These are phyloP conservation scores for Stephania japonica DNA, from an alignment of 164 flowering plant species.

Conservation along the genomic window DNA sequence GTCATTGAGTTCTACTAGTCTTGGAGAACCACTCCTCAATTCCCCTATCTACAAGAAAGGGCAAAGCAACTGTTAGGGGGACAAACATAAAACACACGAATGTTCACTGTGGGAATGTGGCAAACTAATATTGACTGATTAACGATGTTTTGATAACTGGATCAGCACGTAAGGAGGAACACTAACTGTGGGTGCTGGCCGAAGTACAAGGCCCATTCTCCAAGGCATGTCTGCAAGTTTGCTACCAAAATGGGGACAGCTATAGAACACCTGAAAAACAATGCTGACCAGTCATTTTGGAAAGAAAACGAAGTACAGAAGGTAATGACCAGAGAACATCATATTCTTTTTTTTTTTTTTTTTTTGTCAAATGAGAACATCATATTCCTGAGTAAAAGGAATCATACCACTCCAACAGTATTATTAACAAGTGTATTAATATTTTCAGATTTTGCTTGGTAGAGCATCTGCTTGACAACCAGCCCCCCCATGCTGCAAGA, in stretches of 20 bases:
- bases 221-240: slow-evolving; percentile 98
- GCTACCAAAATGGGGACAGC: slow-evolving; percentile 99
- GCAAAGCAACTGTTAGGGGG: slow-evolving; percentile 1
- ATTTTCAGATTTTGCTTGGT: slow-evolving; percentile 68
- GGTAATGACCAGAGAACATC: not conserved
- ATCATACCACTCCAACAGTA: slow-evolving; percentile 82
- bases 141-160: not conserved
- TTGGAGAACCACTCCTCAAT: slow-evolving; percentile 89
- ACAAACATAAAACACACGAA: not conserved
- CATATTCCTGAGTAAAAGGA: slow-evolving; percentile 4
- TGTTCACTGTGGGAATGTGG: not conserved
- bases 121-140: not conserved
- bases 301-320: not conserved
- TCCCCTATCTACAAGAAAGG: slow-evolving; percentile 66
- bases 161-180: slow-evolving; percentile 9
- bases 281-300: not conserved
- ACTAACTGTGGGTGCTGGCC: slow-evolving; percentile 94
- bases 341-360: too few species aligned
- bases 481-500: slow-evolving; percentile 94
- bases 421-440: slow-evolving; percentile 59
- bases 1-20: slow-evolving; percentile 79
- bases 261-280: slow-evolving; percentile 79
- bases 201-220: slow-evolving; percentile 94
- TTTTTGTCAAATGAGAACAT: too few species aligned
- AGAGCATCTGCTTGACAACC: slow-evolving; percentile 91